Conservation (phyloP, 169 alveolate genomes). For the Plasmodium cynomolgi region DNA sequence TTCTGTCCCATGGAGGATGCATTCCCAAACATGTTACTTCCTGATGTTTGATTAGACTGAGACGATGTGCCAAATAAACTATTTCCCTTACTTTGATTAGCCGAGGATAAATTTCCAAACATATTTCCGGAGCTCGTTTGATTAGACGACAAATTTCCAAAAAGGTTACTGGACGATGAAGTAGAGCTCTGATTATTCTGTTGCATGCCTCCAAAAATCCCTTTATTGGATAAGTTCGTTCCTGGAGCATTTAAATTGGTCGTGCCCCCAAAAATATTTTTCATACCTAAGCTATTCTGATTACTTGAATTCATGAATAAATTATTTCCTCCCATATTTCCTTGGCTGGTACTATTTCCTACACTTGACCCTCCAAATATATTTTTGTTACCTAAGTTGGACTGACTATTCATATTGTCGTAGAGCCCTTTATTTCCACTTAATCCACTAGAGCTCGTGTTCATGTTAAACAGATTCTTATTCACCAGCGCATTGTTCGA, state of each 20-base stretch:
- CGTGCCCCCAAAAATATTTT: slow-evolving; percentile 53
- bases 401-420: slow-evolving; percentile 52
- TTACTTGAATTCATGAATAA: slow-evolving; percentile 69
- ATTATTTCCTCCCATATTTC: slow-evolving; percentile 50
- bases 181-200: slow-evolving; percentile 27
- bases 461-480: slow-evolving; percentile 46
- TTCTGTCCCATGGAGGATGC: slow-evolving; percentile 22
- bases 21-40: slow-evolving; percentile 48
- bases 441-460: slow-evolving; percentile 12
- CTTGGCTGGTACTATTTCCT: slow-evolving; percentile 13
- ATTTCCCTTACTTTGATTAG: slow-evolving; percentile 45
- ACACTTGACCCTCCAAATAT: slow-evolving; percentile 51
- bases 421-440: slow-evolving; percentile 36
- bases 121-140: slow-evolving; percentile 21
- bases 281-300: slow-evolving; percentile 51
- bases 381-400: slow-evolving; percentile 36
- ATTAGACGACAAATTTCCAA: slow-evolving; percentile 60
- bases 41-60: slow-evolving; percentile 4
- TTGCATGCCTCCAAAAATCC: slow-evolving; percentile 69
- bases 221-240: slow-evolving; percentile 49
- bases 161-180: slow-evolving; percentile 25
- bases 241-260: slow-evolving; percentile 70
- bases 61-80: slow-evolving; percentile 56
- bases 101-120: slow-evolving; percentile 35
- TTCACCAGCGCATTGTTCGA: slow-evolving; percentile 45